phyloP scores from a whole-genome alignment of 805 yeast genomes.

The Kodamaea nitidulidarum region DNA sequence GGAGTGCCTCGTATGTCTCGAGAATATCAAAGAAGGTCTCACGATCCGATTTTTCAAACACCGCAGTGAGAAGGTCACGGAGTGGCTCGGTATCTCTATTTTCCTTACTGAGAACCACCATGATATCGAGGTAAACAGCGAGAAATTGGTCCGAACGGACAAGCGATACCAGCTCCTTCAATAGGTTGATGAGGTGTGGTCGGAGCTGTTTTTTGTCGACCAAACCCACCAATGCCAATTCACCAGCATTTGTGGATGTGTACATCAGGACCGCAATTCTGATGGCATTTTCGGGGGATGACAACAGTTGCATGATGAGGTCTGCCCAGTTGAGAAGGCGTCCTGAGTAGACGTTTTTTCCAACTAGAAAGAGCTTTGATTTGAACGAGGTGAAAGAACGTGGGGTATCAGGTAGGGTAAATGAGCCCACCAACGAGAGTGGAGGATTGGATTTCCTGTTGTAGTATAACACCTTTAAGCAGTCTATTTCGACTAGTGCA shows the following conservation, averaged over 20 bases:
- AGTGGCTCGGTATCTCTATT: neutral
- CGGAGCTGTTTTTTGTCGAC: conserved; percentile 39
- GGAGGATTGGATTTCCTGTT: neutral
- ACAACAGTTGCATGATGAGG: conserved; percentile 45
- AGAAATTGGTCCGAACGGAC: conserved; percentile 15
- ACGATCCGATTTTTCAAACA: conserved; percentile 27
- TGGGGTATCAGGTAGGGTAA: conserved; percentile 1
- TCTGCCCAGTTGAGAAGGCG: conserved; percentile 70
- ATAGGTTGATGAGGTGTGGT: conserved; percentile 53
- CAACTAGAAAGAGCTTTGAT: conserved; percentile 5
- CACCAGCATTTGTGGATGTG: conserved; percentile 37
- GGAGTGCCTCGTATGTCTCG: conserved; percentile 48
- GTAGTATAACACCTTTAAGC: neutral
- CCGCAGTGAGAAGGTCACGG: conserved; percentile 15
- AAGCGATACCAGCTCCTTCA: conserved; percentile 43
- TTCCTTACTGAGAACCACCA: conserved; percentile 3
- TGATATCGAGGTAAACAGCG: conserved; percentile 16
- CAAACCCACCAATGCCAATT: conserved; percentile 51
- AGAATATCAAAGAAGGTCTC: conserved; percentile 48
- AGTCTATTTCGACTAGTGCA: conserved; percentile 14
- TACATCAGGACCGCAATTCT: conserved; percentile 51
- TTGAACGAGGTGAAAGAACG: conserved; percentile 4
- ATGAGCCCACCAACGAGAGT: neutral
- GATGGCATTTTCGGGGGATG: conserved; percentile 58
- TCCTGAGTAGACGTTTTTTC: conserved; percentile 46